Evolutionary conservation across 257 asterid genomes (phyloP), one percentile per base, ranked within the genome.

Genomic region (Solanum paucissectum): DNA sequence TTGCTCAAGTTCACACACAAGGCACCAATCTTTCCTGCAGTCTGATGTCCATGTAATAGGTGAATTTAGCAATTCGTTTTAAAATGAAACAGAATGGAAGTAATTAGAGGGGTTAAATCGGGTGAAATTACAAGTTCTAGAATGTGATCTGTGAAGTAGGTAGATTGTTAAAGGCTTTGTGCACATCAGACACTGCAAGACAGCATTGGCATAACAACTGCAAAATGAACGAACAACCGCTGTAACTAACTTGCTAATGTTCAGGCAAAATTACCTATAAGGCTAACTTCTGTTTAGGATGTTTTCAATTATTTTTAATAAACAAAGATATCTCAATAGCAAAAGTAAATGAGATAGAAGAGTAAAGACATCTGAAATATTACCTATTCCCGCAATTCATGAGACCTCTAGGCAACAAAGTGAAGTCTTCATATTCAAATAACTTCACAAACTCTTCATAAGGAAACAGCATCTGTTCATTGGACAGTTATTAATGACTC

Each of bases 201-300:
- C 98, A 27, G 97, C 98, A 91, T 93, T 96, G 83, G 98, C 99
- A 76, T 96, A 96, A 89, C 99, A 96, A 89, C 99, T 96, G 98
- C 92, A 91, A 87, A 87, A 81, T 83, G 87, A 85, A 60, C 7
- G 34, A 60, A 58, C 83, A 52, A 27, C 12, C 5, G 6, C 16
- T 44, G 58, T 34, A 40, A 40, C n/a, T 55, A 83, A 86, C 55
- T 55, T 60, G 37, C 85, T 34, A 58, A 86, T 37, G 12, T 33
- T 86, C 88, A 34, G 33, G 55, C 83, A 23, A 74, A 72, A 87
- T 58, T 55, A 42, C 68, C 25, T 44, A 84, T 55, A 55, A 29
- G 49, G 29, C 52, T 14, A 25, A 52, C 40, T 79, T 86, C 40
- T 84, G 21, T n/a, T 74, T 12, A 87, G 83, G 88, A 44, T 18